These are phyloP conservation scores for Quercus lobata DNA, from an alignment of 331 rosid species.

Conservation along the genomic window DNA sequence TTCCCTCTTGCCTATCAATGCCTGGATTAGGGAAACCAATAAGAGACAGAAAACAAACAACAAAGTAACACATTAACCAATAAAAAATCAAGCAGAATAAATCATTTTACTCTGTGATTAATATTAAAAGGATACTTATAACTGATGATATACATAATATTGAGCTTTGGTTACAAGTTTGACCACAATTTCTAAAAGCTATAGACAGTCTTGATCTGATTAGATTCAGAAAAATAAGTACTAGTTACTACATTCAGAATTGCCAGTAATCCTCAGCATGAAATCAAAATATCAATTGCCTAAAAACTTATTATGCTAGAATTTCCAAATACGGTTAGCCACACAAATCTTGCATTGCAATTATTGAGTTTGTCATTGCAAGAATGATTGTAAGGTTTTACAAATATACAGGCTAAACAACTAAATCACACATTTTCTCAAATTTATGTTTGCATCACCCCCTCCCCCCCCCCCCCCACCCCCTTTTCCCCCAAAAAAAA, in stretches of 20 bases:
- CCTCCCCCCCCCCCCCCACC: background rate
- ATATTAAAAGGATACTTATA: slow-evolving; percentile 14
- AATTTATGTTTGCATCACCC: background rate
- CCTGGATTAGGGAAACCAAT: slow-evolving; percentile 36
- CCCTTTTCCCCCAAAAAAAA: fast-evolving
- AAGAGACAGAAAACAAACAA: slow-evolving; percentile 6
- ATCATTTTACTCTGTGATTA: background rate
- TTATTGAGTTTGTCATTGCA: background rate
- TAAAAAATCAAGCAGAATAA: slow-evolving; percentile 6
- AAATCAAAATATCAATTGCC: background rate
- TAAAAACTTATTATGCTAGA: background rate
- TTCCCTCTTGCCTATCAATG: slow-evolving; percentile 35
- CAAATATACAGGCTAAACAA: background rate
- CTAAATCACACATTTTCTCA: background rate
- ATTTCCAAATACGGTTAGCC: background rate
- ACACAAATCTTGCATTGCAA: background rate
- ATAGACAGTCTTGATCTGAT: background rate
- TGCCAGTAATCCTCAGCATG: background rate
- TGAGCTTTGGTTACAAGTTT: background rate
- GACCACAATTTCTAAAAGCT: background rate
- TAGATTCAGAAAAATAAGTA: background rate
- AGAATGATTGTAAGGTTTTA: background rate
- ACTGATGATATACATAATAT: slow-evolving; percentile 10
- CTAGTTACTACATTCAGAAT: background rate
- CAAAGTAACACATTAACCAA: background rate